Conservation (phyloP, 345 rosid genomes). For the Eucalyptus rudis region DNA sequence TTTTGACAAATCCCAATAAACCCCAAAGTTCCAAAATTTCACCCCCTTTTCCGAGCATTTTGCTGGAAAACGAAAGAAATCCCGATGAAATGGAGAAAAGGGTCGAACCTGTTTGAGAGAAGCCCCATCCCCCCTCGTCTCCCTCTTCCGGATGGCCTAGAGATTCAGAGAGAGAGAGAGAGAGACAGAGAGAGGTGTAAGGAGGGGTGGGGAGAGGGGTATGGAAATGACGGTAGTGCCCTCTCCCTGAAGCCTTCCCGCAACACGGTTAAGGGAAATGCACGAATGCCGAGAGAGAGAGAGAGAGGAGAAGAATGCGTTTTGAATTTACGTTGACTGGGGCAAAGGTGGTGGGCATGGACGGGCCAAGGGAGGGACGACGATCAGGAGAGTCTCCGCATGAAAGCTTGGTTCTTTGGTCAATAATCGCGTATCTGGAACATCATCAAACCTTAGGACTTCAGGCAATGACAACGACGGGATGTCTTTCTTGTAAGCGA, state of each 20-base stretch:
- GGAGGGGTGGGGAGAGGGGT: not conserved
- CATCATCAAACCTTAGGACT: not conserved
- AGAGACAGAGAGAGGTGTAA: not conserved
- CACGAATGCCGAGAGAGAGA: not conserved
- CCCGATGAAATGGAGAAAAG: not conserved
- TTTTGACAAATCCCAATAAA: no score
- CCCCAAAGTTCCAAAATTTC: not conserved
- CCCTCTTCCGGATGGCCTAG: not conserved
- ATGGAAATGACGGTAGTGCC: not conserved
- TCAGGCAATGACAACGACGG: not conserved
- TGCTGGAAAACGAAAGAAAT: not conserved
- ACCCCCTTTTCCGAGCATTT: not conserved
- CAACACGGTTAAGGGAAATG: not conserved
- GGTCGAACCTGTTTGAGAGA: not conserved
- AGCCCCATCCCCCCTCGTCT: slow-evolving; percentile 1
- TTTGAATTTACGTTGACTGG: not conserved
- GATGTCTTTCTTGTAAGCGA: not conserved
- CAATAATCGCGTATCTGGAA: not conserved
- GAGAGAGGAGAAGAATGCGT: not conserved
- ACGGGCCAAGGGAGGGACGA: not conserved
- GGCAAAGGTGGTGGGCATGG: not conserved
- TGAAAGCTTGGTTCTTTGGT: not conserved
- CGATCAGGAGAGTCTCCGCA: not conserved
- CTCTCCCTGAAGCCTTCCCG: not conserved
- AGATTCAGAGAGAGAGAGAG: not conserved